Base-by-base conservation (phyloP, 1,139 yeast species). In the Yamadazyma siamensis region DNA sequence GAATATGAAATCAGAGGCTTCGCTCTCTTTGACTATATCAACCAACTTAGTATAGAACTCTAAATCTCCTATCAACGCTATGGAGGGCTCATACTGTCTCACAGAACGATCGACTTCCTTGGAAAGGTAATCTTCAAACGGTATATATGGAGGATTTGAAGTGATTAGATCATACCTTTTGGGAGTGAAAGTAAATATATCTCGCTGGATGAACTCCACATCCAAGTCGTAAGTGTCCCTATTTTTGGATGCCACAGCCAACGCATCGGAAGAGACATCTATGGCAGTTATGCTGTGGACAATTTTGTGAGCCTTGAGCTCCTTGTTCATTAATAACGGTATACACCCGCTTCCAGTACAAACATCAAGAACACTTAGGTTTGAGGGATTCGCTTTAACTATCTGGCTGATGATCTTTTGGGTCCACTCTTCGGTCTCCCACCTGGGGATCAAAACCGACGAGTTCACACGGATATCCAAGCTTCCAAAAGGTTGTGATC, bases 401-500 rank as follows among this genome's bases (percentile, higher is more conserved):
- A 32, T 29, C 18, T 29, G 4, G 5, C 28, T 26, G 14, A 36
- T 32, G 11, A 76, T 26, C 6, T 49, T 21, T 19, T 59, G 21
- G 6, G 74, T 65, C 97, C 97, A 89, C 47, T 87, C 96, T 50
- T 91, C 97, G 0, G 98, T 91, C 50, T 91, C 98, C 84, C 94
- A 80, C 29, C 98, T 59, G 0, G 98, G 98, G 25, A 91, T 88
- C 37, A 91, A 59, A 2, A 87, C 96, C 0, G 79, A 78, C 1
- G 64, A 65, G 15, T 56, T 47, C 47, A 96, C 86, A 19, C 48
- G 41, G 3, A 91, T 66, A 13, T 73, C 75, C 29, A 89, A 52
- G 0, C 55, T 42, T 0, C 94, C 95, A 61, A 91, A 91, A 2
- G 97, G 97, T 57, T 89, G 97, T 1, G 78, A 59, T 1, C 89